Percentiles rank a stretch among this genome's conserved stretches.
These are phyloP conservation scores for Aspergillus cejpii DNA, from an alignment of 2,329 filamentous ascomycete species.

Conservation along the genomic window DNA sequence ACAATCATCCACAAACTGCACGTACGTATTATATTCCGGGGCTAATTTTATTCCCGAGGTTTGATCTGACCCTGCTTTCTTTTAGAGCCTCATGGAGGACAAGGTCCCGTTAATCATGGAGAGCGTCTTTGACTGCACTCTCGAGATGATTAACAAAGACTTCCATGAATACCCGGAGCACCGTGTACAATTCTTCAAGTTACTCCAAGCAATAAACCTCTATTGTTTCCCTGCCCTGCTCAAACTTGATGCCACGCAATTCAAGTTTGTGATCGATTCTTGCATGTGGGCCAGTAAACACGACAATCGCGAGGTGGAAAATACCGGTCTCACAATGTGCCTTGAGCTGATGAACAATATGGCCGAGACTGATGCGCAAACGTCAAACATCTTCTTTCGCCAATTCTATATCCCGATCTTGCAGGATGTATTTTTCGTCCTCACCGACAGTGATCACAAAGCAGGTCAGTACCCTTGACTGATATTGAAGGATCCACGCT, in stretches of 20 bases:
- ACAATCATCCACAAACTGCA: slow-evolving; percentile 94
- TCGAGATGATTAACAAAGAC: slow-evolving; percentile 99
- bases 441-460: slow-evolving; percentile 97
- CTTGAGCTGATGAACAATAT: slow-evolving; percentile 96
- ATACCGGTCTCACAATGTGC: slow-evolving; percentile 95
- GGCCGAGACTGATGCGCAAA: slow-evolving; percentile 78
- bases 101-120: slow-evolving; percentile 97
- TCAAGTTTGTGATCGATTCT: slow-evolving; percentile 98
- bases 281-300: slow-evolving; percentile 99
- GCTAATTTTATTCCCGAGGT: slow-evolving; percentile 20
- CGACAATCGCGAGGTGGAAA: slow-evolving; percentile 96
- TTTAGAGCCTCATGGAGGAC: slow-evolving; percentile 87
- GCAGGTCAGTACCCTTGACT: slow-evolving; percentile 50
- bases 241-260: slow-evolving; percentile 90
- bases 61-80: slow-evolving; percentile 27
- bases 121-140: slow-evolving; percentile 94
- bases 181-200: slow-evolving; percentile 98
- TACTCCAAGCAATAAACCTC: slow-evolving; percentile 89
- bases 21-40: slow-evolving; percentile 53
- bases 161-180: slow-evolving; percentile 99
- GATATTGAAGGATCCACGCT: neutral
- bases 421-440: slow-evolving; percentile 96
- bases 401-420: slow-evolving; percentile 94
- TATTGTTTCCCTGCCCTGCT: slow-evolving; percentile 94
- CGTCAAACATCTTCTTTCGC: slow-evolving; percentile 93